These are phyloP conservation scores for Pezicula radicicola DNA, from an alignment of 2,329 filamentous ascomycete species.

Conservation along the genomic window DNA sequence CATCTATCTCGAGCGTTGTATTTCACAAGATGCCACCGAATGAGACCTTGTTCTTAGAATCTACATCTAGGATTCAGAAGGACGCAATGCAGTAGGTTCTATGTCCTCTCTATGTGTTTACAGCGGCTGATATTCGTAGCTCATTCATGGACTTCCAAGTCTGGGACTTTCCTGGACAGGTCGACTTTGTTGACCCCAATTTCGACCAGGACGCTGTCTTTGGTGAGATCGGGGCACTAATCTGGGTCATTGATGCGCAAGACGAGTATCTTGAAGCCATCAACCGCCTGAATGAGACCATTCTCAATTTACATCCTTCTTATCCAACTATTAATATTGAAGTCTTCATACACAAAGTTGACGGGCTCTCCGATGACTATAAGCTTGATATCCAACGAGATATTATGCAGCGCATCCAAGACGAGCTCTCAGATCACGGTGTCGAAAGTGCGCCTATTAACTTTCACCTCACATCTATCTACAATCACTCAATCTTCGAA, in stretches of 20 bases:
- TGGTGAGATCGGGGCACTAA: conserved; percentile 86
- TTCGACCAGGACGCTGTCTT: conserved; percentile 95
- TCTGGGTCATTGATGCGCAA: conserved; percentile 98
- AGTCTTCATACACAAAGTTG: conserved; percentile 98
- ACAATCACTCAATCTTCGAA: conserved; percentile 98
- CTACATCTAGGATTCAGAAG: conserved; percentile 90
- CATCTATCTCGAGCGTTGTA: conserved; percentile 97
- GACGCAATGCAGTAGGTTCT: conserved; percentile 83
- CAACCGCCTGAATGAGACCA: conserved; percentile 80
- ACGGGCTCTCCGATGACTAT: conserved; percentile 96
- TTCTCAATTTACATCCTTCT: conserved; percentile 80
- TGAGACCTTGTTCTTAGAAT: conserved; percentile 93
- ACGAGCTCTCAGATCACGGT: conserved; percentile 89
- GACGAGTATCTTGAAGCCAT: conserved; percentile 96
- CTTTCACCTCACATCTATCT: conserved; percentile 96
- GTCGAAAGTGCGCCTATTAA: conserved; percentile 92
- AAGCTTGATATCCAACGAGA: conserved; percentile 94
- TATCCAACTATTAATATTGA: conserved; percentile 96
- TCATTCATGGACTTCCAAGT: conserved; percentile 99
- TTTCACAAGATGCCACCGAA: conserved; percentile 97
- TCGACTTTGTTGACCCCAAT: conserved; percentile 85
- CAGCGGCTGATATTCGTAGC: conserved; percentile 42
- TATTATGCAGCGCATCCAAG: conserved; percentile 93
- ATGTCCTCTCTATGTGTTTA: background rate
- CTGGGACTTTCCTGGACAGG: conserved; percentile 94